Evolutionary conservation across 2,329 filamentous ascomycete genomes (phyloP).

Genomic region (Cladorrhinum sp.): DNA sequence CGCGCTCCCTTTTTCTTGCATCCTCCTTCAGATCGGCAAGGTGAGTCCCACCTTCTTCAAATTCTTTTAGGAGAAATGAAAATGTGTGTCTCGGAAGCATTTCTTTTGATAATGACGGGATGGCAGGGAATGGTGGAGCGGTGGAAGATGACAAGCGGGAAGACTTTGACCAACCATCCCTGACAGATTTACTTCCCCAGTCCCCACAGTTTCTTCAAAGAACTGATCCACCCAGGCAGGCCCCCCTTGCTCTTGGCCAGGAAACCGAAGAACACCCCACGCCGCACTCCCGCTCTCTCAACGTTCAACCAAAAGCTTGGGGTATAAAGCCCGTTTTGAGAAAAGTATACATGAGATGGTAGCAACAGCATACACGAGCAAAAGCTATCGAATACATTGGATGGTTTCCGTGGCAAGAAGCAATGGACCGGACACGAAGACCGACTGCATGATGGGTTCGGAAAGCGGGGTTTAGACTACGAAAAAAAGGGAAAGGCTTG

Average conservation of each 20-base stretch:
- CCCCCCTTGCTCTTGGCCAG: constrained; percentile 9
- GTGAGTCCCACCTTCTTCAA: background rate
- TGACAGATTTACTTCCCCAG: background rate
- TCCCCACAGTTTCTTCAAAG: constrained; percentile 12
- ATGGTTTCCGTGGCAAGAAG: background rate
- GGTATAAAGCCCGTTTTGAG: background rate
- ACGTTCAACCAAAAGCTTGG: constrained; percentile 17
- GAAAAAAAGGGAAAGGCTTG: background rate
- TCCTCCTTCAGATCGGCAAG: background rate
- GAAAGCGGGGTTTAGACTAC: constrained; percentile 8
- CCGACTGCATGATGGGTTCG: background rate
- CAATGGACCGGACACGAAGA: background rate
- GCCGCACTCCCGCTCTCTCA: constrained; percentile 12
- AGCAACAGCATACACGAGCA: background rate
- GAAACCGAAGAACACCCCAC: constrained; percentile 19
- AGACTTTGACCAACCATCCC: constrained; percentile 12
- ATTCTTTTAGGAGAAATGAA: background rate
- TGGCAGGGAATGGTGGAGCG: background rate
- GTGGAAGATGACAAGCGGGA: constrained; percentile 1
- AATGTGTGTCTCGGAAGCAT: constrained; percentile 4
- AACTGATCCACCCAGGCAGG: constrained; percentile 9
- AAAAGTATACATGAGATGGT: background rate
- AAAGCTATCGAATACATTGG: background rate
- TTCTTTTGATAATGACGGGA: constrained; percentile 4
- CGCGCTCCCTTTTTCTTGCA: too few relatives aligned